Evolutionary conservation across 805 yeast species (phyloP), one percentile per base, ranked within the genome.

Genomic region (Pichia heedii): DNA sequence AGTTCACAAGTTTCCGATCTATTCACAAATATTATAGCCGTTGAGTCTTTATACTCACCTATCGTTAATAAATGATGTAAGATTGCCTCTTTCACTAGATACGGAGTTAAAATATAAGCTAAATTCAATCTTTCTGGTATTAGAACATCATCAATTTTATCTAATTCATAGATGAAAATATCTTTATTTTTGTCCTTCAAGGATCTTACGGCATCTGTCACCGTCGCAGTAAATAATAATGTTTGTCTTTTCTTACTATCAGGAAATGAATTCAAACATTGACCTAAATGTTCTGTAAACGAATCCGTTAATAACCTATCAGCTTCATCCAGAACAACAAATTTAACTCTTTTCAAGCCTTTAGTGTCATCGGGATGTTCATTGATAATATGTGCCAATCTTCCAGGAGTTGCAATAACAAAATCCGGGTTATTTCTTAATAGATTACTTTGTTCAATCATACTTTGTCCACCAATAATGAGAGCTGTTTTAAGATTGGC

Each of bases 331-430:
- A 93, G 67, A 3, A 93, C 97, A 42, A 93, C 67, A 56, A 71
- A 93, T 58, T 81, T 80, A 16, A 84, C 81, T 52, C 94, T 71
- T 53, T 81, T 77, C 39, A 93, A 67, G 0, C 96, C 96, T 33
- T 76, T 69, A 0, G 83, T 70, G 5, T 94, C 84, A 48, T 93
- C 97, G 45, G 84, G 94, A 16, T 96, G 96, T 58, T 93, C 84
- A 54, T 80, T 77, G 48, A 81, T 63, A 18, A 93, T 80, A 62
- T 90, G 97, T 0, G 97, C 97, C 47, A 93, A 66, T 57, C 98
- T 72, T 15, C 98, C 98, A 0, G 98, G 98, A 0, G 98, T 93
- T 2, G 98, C 98, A 49, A 93, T 82, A 22, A 93, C 87, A 54
- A 93, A 84, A 65, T 93, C 97, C 0, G 98, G 98, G 54, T 79